These are phyloP conservation scores for Sordariomycetes sp. DNA, from an alignment of 2,329 filamentous ascomycete species.

Conservation along the genomic window DNA sequence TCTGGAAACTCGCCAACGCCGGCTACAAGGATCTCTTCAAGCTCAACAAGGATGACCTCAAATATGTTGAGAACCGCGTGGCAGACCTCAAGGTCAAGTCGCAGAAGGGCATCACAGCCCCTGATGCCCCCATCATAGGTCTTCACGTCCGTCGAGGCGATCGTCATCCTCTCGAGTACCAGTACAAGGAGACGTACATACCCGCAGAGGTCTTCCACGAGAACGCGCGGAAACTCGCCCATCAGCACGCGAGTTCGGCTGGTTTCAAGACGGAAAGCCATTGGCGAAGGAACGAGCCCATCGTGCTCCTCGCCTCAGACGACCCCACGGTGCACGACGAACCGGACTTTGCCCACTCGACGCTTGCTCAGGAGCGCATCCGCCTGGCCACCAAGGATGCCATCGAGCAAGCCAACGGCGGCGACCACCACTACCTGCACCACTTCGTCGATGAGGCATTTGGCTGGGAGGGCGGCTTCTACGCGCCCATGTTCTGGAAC, in stretches of 20 bases:
- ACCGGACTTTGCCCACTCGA: slow-evolving; percentile 49
- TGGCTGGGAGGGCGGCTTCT: slow-evolving; percentile 87
- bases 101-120: slow-evolving; percentile 26
- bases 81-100: slow-evolving; percentile 42
- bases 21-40: slow-evolving; percentile 70
- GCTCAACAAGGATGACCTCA: slow-evolving; percentile 55
- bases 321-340: slow-evolving; percentile 67
- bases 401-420: slow-evolving; percentile 20
- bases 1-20: slow-evolving; percentile 58
- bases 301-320: slow-evolving; percentile 63
- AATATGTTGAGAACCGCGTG: slow-evolving; percentile 54
- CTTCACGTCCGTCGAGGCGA: slow-evolving; percentile 77
- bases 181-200: slow-evolving; percentile 70
- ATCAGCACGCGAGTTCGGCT: slow-evolving; percentile 18
- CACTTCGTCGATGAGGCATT: slow-evolving; percentile 52
- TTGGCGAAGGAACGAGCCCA: slow-evolving; percentile 20
- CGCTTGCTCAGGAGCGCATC: slow-evolving; percentile 67
- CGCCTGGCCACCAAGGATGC: slow-evolving; percentile 58
- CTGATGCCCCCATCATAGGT: slow-evolving; percentile 43
- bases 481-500: slow-evolving; percentile 71
- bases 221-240: slow-evolving; percentile 46
- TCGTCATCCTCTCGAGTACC: slow-evolving; percentile 64
- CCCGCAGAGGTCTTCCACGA: slow-evolving; percentile 61
- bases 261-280: slow-evolving; percentile 21
- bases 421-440: slow-evolving; percentile 21